Evolutionary conservation across 2,329 filamentous ascomycete genomes (phyloP).

Genomic region (Penicillium sumatraense): DNA sequence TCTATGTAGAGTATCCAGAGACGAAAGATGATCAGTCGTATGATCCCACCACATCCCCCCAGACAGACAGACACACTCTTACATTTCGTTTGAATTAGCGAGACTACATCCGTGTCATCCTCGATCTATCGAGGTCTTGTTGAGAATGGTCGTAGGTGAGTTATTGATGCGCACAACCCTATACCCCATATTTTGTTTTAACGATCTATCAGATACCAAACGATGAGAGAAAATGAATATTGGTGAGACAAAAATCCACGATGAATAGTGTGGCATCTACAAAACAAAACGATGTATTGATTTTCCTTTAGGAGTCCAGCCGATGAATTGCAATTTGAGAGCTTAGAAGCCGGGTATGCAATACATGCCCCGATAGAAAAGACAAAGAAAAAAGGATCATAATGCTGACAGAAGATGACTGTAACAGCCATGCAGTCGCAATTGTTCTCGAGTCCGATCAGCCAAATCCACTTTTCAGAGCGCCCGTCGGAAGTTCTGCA

Average conservation of each 20-base stretch:
- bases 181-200: neutral
- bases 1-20: neutral
- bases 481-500: constrained; percentile 3
- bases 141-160: constrained; percentile 9
- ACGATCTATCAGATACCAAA: neutral
- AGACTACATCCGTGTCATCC: constrained; percentile 9
- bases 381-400: neutral
- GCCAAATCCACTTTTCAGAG: constrained; percentile 6
- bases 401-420: neutral
- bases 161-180: neutral
- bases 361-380: neutral
- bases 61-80: neutral
- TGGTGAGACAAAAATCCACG: neutral
- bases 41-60: neutral
- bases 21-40: neutral
- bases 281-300: no score
- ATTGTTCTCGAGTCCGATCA: constrained; percentile 4
- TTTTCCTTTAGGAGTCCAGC: neutral
- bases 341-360: constrained; percentile 2
- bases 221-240: constrained; percentile 1
- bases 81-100: neutral
- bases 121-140: constrained; percentile 9
- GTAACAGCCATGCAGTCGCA: constrained; percentile 1
- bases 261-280: no score
- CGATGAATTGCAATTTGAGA: constrained; percentile 8